Evolutionary conservation across 2,329 filamentous ascomycete genomes (phyloP).

Genomic region (Didymella glomerata): DNA sequence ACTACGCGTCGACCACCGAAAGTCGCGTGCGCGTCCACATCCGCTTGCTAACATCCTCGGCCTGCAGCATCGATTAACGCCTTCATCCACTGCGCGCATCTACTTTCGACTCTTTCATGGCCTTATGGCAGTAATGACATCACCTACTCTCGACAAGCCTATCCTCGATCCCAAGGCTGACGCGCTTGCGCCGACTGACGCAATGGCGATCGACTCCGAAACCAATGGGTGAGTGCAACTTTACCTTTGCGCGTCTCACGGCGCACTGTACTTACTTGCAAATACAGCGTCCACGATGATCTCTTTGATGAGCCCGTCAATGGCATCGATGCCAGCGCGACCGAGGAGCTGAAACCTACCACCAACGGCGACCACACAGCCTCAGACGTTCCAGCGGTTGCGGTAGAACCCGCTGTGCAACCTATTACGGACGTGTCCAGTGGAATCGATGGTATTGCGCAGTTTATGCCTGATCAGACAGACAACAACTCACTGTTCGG

Average conservation of each 20-base stretch:
- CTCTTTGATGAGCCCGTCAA: constrained; percentile 47
- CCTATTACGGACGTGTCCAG: constrained; percentile 54
- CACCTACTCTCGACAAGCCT: constrained; percentile 48
- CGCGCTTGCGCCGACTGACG: constrained; percentile 56
- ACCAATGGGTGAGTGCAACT: constrained; percentile 66
- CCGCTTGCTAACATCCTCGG: constrained; percentile 29
- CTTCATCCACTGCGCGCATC: constrained; percentile 32
- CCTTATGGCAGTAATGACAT: constrained; percentile 54
- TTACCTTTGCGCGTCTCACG: constrained; percentile 16
- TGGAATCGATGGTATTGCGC: constrained; percentile 55
- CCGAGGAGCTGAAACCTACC: constrained; percentile 35
- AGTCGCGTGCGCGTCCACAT: constrained; percentile 28
- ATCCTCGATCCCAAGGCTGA: constrained; percentile 61
- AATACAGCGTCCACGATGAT: constrained; percentile 44
- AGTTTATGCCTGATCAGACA: constrained; percentile 54
- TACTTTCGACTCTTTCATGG: constrained; percentile 43
- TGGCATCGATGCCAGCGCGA: constrained; percentile 23
- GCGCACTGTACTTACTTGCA: constrained; percentile 26
- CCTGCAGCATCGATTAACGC: constrained; percentile 21
- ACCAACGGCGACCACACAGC: constrained; percentile 44
- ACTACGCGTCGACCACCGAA: constrained; percentile 26
- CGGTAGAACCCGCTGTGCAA: constrained; percentile 44
- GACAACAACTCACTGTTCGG: constrained; percentile 53
- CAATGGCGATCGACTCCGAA: constrained; percentile 62
- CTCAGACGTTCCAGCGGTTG: constrained; percentile 36